Conservation (phyloP, 768 basidiomycete genomes). For the Mycena maculata region DNA sequence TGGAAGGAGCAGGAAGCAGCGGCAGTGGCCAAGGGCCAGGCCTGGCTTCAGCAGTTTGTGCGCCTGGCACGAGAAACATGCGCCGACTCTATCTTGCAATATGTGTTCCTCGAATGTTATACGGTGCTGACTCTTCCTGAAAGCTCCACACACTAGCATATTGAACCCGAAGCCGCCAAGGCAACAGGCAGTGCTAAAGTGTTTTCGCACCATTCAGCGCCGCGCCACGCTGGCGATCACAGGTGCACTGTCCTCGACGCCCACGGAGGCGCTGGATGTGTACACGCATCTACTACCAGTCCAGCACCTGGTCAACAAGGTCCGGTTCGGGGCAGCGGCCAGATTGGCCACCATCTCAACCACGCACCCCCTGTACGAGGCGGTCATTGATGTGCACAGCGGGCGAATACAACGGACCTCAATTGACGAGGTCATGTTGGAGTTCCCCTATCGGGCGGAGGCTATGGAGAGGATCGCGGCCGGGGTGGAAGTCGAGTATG, state of each 20-base stretch:
- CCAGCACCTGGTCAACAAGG: neutral
- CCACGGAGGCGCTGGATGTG: slow-evolving; percentile 24
- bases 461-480: slow-evolving; percentile 3
- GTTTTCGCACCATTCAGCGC: slow-evolving; percentile 30
- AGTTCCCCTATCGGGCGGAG: neutral
- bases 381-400: neutral
- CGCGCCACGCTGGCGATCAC: slow-evolving; percentile 32
- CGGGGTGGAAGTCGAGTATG: slow-evolving; percentile 4
- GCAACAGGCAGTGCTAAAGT: neutral
- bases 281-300: neutral
- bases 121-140: slow-evolving; percentile 36
- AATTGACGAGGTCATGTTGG: neutral
- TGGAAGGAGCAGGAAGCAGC: too few relatives aligned
- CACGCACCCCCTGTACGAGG: neutral
- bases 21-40: too few relatives aligned
- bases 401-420: neutral
- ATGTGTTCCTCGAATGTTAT: slow-evolving; percentile 37
- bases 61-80: slow-evolving; percentile 19
- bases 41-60: too few relatives aligned
- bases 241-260: slow-evolving; percentile 25
- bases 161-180: neutral
- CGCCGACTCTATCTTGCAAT: slow-evolving; percentile 32
- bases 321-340: neutral
- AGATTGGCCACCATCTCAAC: neutral
- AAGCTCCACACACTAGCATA: neutral